Evolutionary conservation across 179 eudicot species (phyloP).

Genomic region (Silene noctiflora): DNA sequence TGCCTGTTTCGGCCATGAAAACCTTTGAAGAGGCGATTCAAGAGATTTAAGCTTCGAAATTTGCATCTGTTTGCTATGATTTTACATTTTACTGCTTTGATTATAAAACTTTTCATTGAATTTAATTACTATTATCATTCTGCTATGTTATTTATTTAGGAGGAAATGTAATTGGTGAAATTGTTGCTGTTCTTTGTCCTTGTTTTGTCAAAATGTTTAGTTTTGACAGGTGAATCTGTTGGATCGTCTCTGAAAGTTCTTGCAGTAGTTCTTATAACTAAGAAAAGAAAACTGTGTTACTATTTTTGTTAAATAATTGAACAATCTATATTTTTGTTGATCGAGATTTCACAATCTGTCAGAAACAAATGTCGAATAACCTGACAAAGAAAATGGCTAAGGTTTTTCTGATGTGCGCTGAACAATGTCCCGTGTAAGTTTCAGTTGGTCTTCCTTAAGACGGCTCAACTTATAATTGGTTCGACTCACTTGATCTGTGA

Average conservation of each 20-base stretch:
- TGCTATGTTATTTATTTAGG: constrained; percentile 5
- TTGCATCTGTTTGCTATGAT: neutral
- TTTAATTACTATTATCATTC: neutral
- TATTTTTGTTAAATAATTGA: neutral
- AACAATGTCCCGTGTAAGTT: too few relatives aligned
- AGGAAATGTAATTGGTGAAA: constrained; percentile 15
- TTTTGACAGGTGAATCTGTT: neutral
- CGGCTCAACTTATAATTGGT: too few relatives aligned
- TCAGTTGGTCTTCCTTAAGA: too few relatives aligned
- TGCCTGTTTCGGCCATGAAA: constrained; percentile 41
- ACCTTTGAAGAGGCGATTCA: constrained; percentile 29
- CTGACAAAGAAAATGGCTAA: neutral
- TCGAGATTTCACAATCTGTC: too few relatives aligned
- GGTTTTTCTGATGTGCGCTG: too few relatives aligned
- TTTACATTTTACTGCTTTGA: neutral
- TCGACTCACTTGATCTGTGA: too few relatives aligned
- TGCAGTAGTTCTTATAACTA: neutral
- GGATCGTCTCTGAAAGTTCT: neutral
- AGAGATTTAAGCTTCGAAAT: constrained; percentile 7
- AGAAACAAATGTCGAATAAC: too few relatives aligned
- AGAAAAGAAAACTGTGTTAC: neutral
- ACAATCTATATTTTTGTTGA: neutral
- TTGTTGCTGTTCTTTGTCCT: neutral
- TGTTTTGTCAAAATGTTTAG: constrained; percentile 8
- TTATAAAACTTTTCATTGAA: constrained; percentile 8